Conservation (phyloP, 1,284 basidiomycete genomes). For the Ganoderma leucocontextum region DNA sequence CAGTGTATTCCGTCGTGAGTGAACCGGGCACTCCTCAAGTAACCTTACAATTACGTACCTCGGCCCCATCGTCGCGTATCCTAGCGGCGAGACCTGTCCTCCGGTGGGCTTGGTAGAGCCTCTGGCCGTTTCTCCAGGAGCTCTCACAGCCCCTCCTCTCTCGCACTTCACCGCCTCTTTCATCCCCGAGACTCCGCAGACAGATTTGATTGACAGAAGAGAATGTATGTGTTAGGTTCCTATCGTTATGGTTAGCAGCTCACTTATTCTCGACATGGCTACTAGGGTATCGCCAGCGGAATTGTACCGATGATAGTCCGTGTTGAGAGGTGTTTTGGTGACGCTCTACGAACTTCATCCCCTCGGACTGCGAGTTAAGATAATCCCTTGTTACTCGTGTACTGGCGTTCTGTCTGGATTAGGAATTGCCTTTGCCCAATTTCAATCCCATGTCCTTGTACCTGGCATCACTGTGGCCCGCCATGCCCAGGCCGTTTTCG, state of each 20-base stretch:
- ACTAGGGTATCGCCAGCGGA: not conserved
- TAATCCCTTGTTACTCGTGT: no score
- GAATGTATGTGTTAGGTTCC: not conserved
- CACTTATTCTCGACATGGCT: not conserved
- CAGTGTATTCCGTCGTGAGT: no score
- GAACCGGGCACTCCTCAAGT: no score
- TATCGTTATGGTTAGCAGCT: not conserved
- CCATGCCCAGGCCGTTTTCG: no score
- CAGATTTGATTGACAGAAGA: not conserved
- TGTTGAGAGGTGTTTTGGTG: not conserved
- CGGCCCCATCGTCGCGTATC: not conserved
- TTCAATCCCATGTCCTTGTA: no score
- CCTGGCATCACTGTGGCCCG: no score
- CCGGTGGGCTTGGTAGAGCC: not conserved
- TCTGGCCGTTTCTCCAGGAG: not conserved
- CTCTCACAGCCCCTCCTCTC: not conserved
- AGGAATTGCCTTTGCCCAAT: no score
- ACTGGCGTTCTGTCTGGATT: no score
- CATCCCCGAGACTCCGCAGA: not conserved
- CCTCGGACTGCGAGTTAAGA: no score
- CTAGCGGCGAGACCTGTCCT: not conserved
- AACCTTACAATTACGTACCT: no score
- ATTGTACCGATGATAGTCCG: not conserved
- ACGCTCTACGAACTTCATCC: no score
- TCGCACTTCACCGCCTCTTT: not conserved